Base-by-base conservation (phyloP, 2,329 filamentous ascomycete species). In the Exophiala sp. region DNA sequence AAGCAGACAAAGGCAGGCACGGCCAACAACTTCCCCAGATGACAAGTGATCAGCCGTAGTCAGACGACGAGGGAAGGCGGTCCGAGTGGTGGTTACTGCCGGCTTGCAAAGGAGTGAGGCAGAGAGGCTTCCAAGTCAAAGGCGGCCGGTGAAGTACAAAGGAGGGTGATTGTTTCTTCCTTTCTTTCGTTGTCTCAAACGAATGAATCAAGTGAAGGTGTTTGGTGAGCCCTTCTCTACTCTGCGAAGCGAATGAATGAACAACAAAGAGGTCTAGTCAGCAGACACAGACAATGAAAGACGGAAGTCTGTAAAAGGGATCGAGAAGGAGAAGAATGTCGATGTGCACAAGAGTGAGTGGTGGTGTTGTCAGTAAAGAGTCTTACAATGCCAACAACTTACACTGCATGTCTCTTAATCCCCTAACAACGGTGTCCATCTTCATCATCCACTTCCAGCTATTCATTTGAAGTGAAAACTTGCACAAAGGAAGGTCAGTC, bases 11-110 rank as follows among this genome's bases (percentile, higher is more conserved):
- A 24, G 41, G 35, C 11, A 38, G 35, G 46, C 14, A 40, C 18
- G 16, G 16, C 12, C 39, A 20, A 24, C 40, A 34, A 40, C 34
- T 40, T 50, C 35, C 18, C 38, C 33, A 52, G 44, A 33, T 49
- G 47, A 52, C 52, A 12, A 52, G 42, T 47, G 47, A 53, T 41
- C 36, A 52, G 39, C 44, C 14, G 34, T 24, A 50, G 50, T 54
- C 40, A 54, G 47, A 42, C 10, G 45, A 49, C 51, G 47, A 52
- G 44, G 51, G 47, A 35, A 46, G 42, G 34, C 41, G 29, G 41
- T 20, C 29, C 20, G 20, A 14, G 21, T 21, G 11, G 41, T 24
- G 41, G 40, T 21, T 42, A 42, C 24, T 5, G 16, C 12, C 34
- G 48, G 41, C 52, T 43, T 40, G 46, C 14, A 9, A 40, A 21